These are phyloP conservation scores for Clarireedia paspali DNA, from an alignment of 2,329 filamentous ascomycete species.

Conservation along the genomic window DNA sequence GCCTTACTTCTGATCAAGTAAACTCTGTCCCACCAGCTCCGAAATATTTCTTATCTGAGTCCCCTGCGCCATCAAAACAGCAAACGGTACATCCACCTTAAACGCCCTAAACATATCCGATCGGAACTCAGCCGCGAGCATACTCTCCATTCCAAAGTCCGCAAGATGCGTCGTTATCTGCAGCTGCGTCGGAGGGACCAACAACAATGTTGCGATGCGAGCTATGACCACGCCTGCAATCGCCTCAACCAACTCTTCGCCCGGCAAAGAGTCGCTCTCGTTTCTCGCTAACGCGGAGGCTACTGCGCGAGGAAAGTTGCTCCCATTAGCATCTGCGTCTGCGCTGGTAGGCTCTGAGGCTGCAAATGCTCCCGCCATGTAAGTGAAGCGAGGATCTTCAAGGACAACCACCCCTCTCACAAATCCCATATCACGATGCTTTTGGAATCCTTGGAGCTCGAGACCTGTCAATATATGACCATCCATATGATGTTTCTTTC, in stretches of 20 bases:
- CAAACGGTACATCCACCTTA: conserved; percentile 5
- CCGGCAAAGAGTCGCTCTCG: no score
- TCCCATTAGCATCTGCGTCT: no score
- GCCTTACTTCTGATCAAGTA: no score
- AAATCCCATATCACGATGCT: conserved; percentile 1
- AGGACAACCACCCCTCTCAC: background rate
- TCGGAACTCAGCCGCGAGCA: conserved; percentile 7
- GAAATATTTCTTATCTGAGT: no score
- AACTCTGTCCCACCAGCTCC: no score
- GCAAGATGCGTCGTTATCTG: background rate
- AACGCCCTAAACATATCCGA: conserved; percentile 2
- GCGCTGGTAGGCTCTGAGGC: no score
- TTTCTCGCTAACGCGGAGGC: no score
- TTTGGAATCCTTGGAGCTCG: background rate
- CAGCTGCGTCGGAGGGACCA: background rate
- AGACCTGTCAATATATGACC: conserved; percentile 7
- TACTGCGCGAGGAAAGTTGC: no score
- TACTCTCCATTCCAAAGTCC: conserved; percentile 5
- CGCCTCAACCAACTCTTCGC: no score
- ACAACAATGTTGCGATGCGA: background rate
- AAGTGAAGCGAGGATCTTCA: conserved; percentile 1
- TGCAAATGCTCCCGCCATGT: background rate
- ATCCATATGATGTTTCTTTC: background rate
- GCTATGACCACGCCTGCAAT: background rate
- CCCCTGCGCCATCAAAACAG: no score